These are phyloP conservation scores for Malassezia slooffiae DNA, from an alignment of 1,284 basidiomycete species.

Conservation along the genomic window DNA sequence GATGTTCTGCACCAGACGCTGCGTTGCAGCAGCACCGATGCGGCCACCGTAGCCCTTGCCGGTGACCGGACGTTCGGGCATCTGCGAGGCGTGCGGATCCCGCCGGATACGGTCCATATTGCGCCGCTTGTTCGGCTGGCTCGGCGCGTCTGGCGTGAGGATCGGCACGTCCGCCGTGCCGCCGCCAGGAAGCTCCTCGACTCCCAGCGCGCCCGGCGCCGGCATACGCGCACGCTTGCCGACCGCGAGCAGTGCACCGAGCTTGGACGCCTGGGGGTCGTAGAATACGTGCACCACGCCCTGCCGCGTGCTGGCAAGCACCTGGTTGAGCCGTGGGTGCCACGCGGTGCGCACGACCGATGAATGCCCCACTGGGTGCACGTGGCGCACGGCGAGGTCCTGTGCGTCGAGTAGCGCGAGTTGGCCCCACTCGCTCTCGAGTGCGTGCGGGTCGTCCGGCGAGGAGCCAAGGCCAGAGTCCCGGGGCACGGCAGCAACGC, in stretches of 20 bases:
- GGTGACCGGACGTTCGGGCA: constrained; percentile 63
- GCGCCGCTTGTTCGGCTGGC: constrained; percentile 54
- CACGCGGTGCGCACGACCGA: constrained; percentile 22
- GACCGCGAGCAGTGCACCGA: constrained; percentile 79
- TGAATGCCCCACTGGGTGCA: constrained; percentile 1
- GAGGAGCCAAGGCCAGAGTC: neutral
- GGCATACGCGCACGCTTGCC: constrained; percentile 48
- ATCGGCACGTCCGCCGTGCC: constrained; percentile 16
- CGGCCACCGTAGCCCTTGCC: constrained; percentile 85
- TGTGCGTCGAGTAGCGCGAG: constrained; percentile 18
- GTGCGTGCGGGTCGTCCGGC: neutral
- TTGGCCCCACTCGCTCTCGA: constrained; percentile 11
- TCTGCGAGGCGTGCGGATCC: constrained; percentile 54
- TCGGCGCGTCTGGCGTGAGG: constrained; percentile 19
- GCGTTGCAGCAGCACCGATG: constrained; percentile 86
- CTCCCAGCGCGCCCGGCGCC: constrained; percentile 3
- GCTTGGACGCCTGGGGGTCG: constrained; percentile 70
- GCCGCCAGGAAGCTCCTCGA: constrained; percentile 8
- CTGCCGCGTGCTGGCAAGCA: constrained; percentile 26
- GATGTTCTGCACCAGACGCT: constrained; percentile 84
- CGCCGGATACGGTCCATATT: constrained; percentile 75
- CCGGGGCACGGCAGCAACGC: constrained; percentile 42
- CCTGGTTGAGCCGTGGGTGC: constrained; percentile 30
- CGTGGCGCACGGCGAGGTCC: constrained; percentile 10
- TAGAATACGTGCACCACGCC: constrained; percentile 81